Base-by-base conservation (phyloP, 495 filamentous ascomycete species). In the Rhypophila decipiens region DNA sequence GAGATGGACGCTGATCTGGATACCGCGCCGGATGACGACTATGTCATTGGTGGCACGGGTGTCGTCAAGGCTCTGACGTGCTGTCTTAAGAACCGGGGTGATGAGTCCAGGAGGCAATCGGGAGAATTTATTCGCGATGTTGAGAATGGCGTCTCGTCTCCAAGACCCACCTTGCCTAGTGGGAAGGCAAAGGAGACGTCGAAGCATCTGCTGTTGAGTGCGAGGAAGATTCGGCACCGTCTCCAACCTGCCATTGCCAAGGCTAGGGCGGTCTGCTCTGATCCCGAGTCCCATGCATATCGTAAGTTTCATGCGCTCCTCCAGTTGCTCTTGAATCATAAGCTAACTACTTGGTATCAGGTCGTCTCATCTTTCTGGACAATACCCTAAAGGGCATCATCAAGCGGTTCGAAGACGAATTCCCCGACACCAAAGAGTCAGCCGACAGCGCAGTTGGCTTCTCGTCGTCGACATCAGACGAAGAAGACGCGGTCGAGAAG, bases 31-130 rank as follows among this genome's bases (percentile, higher is more conserved):
- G 88, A 94, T 52, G 86, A 94, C 38, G 88, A 96, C 59, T 96
- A 97, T 65, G 88, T 97, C 33, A 89, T 98, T 57, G 90, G 90
- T 31, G 90, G 91, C 17, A 95, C 90, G 0, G 93, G 91, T 50
- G 87, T 98, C 0, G 93, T 95, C 27, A 95, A 96, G 65, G 90
- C 90, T 19, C 70, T 98, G 44, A 85, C 88, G 39, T 89, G 94
- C 38, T 95, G 89, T 55, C 75, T 98, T 24, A 83, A 85, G 45
- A 94, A 95, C 53, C 77, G 79, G 55, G 77, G 72, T 11, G 73
- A 75, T 36, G 80, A 83, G 52, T 69, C 72, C 12, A 65, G 77
- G 12, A 60, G 71, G 20, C 61, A 67, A 33, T 75, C 72, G 5
- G 60, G 64, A 46, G 75, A 71, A 39, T 72, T 70, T 21, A 53